Base-by-base conservation (phyloP, 2,329 filamentous ascomycete genomes). In the Pyricularia sp. region DNA sequence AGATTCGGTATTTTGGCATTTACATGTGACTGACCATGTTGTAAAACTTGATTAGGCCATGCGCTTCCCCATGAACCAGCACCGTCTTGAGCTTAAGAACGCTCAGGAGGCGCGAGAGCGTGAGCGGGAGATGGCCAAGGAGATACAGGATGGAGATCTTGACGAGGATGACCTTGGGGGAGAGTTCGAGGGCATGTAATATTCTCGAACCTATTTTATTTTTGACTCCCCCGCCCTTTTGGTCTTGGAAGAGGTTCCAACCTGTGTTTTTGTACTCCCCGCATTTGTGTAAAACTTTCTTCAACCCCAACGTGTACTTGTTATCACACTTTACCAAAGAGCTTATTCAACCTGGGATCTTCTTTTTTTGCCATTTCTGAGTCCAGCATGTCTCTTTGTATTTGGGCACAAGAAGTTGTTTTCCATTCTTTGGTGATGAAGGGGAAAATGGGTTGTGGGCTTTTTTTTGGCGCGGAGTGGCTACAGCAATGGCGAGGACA, bases 41-140 rank as follows among this genome's bases (percentile, higher is more conserved):
- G 9, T 23, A 25, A 28, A 30, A 25, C 14, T 28, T 14, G 23
- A 17, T 28, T 25, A 94, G 92, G 94, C 95, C 30, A 99, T 99
- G 95, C 89, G 95, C 69, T 99, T 98, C 81, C 95, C 95, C 2
- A 98, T 98, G 94, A 97, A 99, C 83, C 95, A 98, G 80, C 95
- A 99, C 81, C 89, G 95, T 23, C 85, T 98, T 69, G 95, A 99
- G 81, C 86, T 99, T 69, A 98, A 97, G 87, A 98, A 97, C 75
- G 95, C 95, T 0, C 94, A 98, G 80, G 96, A 99, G 81, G 95
- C 95, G n/a, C 88, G 95, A 67, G 95, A 99, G 79, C 87, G 95
- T 25, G 95, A 99, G 84, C 88, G 95, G 23, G 95, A 99, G 81
- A 88, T 99, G 85, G 95, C 94, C 72, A 98, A 98, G 85, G 95